A percentile compares a stretch with the other conserved stretches of the same genome.
phyloP scores from a whole-genome alignment of 495 filamentous ascomycete genomes.

The Aspergillus haitiensis region DNA sequence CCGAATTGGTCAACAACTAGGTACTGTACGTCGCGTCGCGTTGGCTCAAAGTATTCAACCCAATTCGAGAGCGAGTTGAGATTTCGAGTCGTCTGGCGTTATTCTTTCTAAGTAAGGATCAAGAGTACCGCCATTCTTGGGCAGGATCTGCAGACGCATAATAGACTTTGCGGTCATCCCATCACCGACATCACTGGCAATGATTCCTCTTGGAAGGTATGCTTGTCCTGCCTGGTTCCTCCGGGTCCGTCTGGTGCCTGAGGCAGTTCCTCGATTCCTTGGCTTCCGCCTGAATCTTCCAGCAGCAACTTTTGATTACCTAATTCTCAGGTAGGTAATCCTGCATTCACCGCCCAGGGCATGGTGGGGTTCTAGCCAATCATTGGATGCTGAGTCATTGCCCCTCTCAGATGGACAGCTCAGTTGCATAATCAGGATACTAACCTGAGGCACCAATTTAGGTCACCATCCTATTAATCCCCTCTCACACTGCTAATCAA shows the following conservation, averaged over 20 bases:
- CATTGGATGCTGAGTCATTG: slow-evolving; percentile 1
- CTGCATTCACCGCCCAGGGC: not conserved
- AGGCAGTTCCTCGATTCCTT: not conserved
- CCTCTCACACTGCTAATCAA: slow-evolving; percentile 44
- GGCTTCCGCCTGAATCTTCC: not conserved
- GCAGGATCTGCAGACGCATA: not conserved
- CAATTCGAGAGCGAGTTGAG: not conserved
- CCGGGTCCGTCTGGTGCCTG: too few relatives aligned
- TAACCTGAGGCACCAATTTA: slow-evolving; percentile 8
- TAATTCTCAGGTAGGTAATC: not conserved
- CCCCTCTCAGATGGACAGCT: slow-evolving; percentile 11
- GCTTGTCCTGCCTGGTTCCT: too few relatives aligned
- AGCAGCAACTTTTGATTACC: not conserved
- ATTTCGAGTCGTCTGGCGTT: not conserved
- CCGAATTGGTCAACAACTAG: slow-evolving; percentile 3
- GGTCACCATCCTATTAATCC: slow-evolving; percentile 3
- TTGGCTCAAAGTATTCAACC: not conserved
- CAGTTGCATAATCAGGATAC: slow-evolving; percentile 1
- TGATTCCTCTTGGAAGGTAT: too few relatives aligned
- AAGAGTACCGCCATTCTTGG: not conserved
- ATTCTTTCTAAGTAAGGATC: not conserved
- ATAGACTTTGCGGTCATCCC: not conserved
- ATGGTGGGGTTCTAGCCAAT: slow-evolving; percentile 21
- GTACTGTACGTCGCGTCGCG: slow-evolving; percentile 10
- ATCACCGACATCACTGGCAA: not conserved